Conservation (phyloP, 73 alveolate genomes). For the Uronychia setigera region DNA sequence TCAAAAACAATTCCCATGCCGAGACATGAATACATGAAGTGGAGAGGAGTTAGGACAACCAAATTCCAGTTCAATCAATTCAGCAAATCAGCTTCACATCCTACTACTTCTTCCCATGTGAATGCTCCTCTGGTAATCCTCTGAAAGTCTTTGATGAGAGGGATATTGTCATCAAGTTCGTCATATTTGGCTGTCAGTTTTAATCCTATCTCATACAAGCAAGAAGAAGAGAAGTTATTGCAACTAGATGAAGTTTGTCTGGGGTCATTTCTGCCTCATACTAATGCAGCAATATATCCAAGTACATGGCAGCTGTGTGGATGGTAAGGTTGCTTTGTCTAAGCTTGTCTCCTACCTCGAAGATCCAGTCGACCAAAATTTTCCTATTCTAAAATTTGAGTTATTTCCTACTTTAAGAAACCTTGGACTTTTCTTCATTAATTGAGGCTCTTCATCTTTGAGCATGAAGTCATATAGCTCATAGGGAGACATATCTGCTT, state of each 20-base stretch:
- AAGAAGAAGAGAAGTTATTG: slow-evolving; percentile 2
- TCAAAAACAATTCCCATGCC: slow-evolving; percentile 40
- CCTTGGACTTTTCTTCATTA: not conserved
- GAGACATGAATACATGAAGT: slow-evolving; percentile 18
- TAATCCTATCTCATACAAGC: not conserved
- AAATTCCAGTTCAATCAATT: slow-evolving; percentile 40
- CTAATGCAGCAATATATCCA: slow-evolving; percentile 28
- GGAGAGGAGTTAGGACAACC: slow-evolving; percentile 39
- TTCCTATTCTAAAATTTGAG: slow-evolving; percentile 17
- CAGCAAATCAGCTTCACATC: slow-evolving; percentile 18
- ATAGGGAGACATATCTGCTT: slow-evolving; percentile 56
- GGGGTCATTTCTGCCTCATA: not conserved
- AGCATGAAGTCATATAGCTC: slow-evolving; percentile 40
- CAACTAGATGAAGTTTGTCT: slow-evolving; percentile 1
- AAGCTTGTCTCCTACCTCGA: slow-evolving; percentile 57
- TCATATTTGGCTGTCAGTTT: slow-evolving; percentile 47
- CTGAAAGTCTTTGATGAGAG: slow-evolving; percentile 44
- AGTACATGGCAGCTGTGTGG: slow-evolving; percentile 40
- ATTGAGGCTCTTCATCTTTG: not conserved
- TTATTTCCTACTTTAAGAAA: not conserved
- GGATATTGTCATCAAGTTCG: slow-evolving; percentile 56
- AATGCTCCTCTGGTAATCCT: slow-evolving; percentile 6
- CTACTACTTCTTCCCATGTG: slow-evolving; percentile 21
- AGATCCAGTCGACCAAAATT: slow-evolving; percentile 48
- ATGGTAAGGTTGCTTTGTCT: slow-evolving; percentile 39